Conservation (phyloP, 2,329 filamentous ascomycete species). For the Paecilomyces sp. region DNA sequence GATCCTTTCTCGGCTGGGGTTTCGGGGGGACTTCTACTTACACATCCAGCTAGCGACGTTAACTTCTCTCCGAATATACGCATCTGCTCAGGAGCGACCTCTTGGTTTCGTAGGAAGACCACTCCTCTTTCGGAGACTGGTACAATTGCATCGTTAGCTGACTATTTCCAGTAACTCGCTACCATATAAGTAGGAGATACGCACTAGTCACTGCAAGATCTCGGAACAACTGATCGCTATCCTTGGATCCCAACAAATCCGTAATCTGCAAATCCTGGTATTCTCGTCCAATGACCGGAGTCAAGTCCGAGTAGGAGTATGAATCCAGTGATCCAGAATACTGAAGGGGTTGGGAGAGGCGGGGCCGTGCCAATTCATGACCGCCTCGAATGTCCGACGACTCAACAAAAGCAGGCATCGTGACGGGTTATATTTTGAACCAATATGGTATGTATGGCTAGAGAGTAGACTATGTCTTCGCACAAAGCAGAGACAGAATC, state of each 20-base stretch:
- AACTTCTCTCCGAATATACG: slow-evolving; percentile 40
- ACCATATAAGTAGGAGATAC: background rate
- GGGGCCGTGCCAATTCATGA: slow-evolving; percentile 14
- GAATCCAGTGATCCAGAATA: slow-evolving; percentile 37
- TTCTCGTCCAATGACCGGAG: slow-evolving; percentile 31
- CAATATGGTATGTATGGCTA: background rate
- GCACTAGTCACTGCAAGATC: slow-evolving; percentile 60
- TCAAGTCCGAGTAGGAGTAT: slow-evolving; percentile 11
- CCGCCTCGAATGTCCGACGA: slow-evolving; percentile 13
- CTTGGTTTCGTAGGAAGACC: slow-evolving; percentile 45
- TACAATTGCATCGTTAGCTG: background rate
- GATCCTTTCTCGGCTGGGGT: no score
- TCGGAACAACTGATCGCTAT: slow-evolving; percentile 55
- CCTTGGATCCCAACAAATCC: slow-evolving; percentile 52
- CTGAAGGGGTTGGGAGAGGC: slow-evolving; percentile 25
- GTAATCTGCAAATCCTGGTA: slow-evolving; percentile 26
- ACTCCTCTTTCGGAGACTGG: slow-evolving; percentile 43
- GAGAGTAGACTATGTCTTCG: background rate
- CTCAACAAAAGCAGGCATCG: slow-evolving; percentile 12
- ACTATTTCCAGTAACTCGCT: no score
- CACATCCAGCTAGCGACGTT: slow-evolving; percentile 37
- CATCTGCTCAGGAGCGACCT: slow-evolving; percentile 39
- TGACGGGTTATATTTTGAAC: background rate
- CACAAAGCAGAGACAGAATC: background rate
- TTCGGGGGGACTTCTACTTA: slow-evolving; percentile 9